Evolutionary conservation across 2,329 filamentous ascomycete species (phyloP), one percentile per base, ranked within the genome.

Genomic region (Talaromyces sp.): DNA sequence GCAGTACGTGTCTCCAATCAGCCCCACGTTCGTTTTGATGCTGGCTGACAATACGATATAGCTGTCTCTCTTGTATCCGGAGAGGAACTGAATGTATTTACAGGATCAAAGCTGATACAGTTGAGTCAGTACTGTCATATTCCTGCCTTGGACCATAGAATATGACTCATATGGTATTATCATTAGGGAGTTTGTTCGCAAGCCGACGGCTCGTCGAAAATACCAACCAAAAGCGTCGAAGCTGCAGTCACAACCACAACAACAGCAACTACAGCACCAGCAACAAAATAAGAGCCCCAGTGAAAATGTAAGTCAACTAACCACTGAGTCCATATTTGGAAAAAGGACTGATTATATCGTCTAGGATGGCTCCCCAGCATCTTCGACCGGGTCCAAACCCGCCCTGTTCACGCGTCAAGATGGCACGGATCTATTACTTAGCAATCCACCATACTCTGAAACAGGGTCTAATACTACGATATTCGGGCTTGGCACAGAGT

Each of bases 51-150:
- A 35, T 24, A 39, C 24, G 43, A 50, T 59, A 22, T 31, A 66
- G 65, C 50, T 66, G 62, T 58, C 62, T 66, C 35, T 64, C 62
- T 31, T 66, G 65, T 60, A 66, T 66, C 62, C 58, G 65, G 37
- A 47, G 62, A 59, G 61, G 58, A 19, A 66, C 65, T 4, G 65
- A 64, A 43, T 66, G 65, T n/a, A 37, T 66, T 7, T 66, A 66
- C 24, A 63, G 62, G 22, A 54, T 66, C 33, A 66, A 62, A 48
- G 65, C 65, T 47, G 62, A 65, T 19, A 39, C 37, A 19, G 19
- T 27, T 19, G 62, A 66, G 65, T 66, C 16, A 13, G 62, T 61
- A 16, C 22, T 45, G 1, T 6, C 22, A 11, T 56, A 5, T 35
- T 2, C 52, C 14, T 14, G 1, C n/a, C n/a, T 3, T 22, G 22